Base-by-base conservation (phyloP, 179 eudicot genomes). In the Beta corolliflora region DNA sequence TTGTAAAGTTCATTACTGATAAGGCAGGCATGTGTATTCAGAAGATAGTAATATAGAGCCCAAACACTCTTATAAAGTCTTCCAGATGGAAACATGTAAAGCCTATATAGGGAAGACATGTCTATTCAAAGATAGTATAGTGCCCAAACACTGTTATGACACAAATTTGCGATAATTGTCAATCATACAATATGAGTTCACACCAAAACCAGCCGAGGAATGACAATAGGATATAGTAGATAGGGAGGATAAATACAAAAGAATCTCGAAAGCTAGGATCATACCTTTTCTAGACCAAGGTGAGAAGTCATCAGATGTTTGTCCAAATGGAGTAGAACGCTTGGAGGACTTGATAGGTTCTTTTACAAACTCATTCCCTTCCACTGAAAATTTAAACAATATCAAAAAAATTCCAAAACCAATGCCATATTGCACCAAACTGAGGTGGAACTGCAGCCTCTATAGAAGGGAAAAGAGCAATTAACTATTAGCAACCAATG, bases 281-380 rank as follows among this genome's bases (percentile, higher is more conserved):
- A 9, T 81, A 95, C 98, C 97, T 88, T 91, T 88, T 75, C 77
- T 87, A 6, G 89, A 81, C 73, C 85, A 84, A 75, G 91, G 85
- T 73, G 88, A 81, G 68, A 88, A 88, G 84, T 88, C 89, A 81
- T 75, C 83, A 83, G 88, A 90, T 77, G 88, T 70, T 91, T 87
- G 86, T 60, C 84, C 93, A 84, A 88, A 92, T 61, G 88, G 79
- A 44, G 91, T 77, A 14, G 97, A 73, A 78, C 88, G 82, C 77
- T 90, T 89, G 29, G 81, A 63, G 81, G 93, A 90, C 29, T 71
- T 85, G 84, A 87, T 91, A 46, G 97, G 92, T 70, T 92, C 95
- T 60, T 88, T 89, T 23, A 95, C 93, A 84, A 91, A 95, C 84
- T 90, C 81, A 68, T 90, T 76, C 21, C 90, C 92, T 66, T 87